phyloP scores from a whole-genome alignment of 805 yeast species.

The Saturnispora silvae region DNA sequence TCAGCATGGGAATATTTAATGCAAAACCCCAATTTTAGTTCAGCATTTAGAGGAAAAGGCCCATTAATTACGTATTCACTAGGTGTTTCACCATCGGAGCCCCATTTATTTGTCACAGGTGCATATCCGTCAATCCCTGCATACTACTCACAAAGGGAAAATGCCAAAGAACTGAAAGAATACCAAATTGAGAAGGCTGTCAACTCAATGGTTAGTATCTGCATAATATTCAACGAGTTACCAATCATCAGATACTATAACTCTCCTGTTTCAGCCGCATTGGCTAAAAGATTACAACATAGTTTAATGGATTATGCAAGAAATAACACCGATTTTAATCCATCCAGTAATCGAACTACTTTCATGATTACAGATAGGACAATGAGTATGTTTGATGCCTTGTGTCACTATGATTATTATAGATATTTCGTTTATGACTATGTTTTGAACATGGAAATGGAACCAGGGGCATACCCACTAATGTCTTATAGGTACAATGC shows the following conservation, averaged over 20 bases:
- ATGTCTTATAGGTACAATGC: slow-evolving; percentile 20
- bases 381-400: slow-evolving; percentile 71
- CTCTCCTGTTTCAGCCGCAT: slow-evolving; percentile 37
- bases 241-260: slow-evolving; percentile 74
- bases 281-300: slow-evolving; percentile 63
- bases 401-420: slow-evolving; percentile 82
- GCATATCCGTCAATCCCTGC: slow-evolving; percentile 52
- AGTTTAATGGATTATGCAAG: slow-evolving; percentile 71
- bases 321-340: slow-evolving; percentile 53
- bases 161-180: slow-evolving; percentile 46
- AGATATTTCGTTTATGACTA: slow-evolving; percentile 88
- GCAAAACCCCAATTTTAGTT: slow-evolving; percentile 8
- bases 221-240: slow-evolving; percentile 75
- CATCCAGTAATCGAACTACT: slow-evolving; percentile 38
- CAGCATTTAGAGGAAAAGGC: not conserved
- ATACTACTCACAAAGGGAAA: slow-evolving; percentile 51
- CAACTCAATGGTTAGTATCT: slow-evolving; percentile 53
- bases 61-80: slow-evolving; percentile 29
- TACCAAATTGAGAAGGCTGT: slow-evolving; percentile 52
- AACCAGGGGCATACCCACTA: slow-evolving; percentile 18
- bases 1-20: slow-evolving; percentile 16
- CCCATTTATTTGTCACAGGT: slow-evolving; percentile 61
- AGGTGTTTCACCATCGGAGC: slow-evolving; percentile 55
- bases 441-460: slow-evolving; percentile 19
- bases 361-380: slow-evolving; percentile 76